These are phyloP conservation scores for Pseudoneurospora amorphoporcata DNA, from an alignment of 495 filamentous ascomycete species.

Conservation along the genomic window DNA sequence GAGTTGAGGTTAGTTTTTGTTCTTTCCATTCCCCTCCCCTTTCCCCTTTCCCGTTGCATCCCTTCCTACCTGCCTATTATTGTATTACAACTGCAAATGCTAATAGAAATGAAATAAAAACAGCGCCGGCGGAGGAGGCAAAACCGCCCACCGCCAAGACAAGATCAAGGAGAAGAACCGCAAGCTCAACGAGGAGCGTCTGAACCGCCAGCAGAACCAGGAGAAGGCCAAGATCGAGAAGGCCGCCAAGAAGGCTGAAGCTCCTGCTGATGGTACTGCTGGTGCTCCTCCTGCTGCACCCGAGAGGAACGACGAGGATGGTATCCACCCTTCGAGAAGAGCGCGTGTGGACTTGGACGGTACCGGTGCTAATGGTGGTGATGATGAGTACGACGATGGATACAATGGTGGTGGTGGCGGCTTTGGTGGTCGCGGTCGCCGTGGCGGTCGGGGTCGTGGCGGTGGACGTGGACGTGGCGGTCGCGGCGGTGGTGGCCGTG, in stretches of 20 bases:
- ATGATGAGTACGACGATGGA: neutral
- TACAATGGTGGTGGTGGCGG: neutral
- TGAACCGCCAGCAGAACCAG: constrained; percentile 36
- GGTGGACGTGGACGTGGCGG: constrained; percentile 8
- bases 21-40: neutral
- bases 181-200: constrained; percentile 75
- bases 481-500: neutral
- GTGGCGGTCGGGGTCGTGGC: constrained; percentile 6
- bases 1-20: constrained; percentile 65
- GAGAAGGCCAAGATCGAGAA: constrained; percentile 43
- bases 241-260: constrained; percentile 27
- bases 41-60: neutral
- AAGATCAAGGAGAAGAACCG: constrained; percentile 74
- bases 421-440: neutral
- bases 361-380: neutral
- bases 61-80: neutral
- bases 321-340: constrained; percentile 23
- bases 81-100: too few species aligned
- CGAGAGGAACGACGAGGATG: constrained; percentile 10
- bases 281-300: constrained; percentile 6
- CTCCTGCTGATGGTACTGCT: neutral
- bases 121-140: constrained; percentile 74
- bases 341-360: constrained; percentile 11
- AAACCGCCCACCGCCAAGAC: constrained; percentile 53
- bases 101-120: neutral